Percentiles rank a stretch among this genome's conserved stretches.
These are phyloP conservation scores for Verticillium nubilum DNA, from an alignment of 2,329 filamentous ascomycete genomes.

Conservation along the genomic window DNA sequence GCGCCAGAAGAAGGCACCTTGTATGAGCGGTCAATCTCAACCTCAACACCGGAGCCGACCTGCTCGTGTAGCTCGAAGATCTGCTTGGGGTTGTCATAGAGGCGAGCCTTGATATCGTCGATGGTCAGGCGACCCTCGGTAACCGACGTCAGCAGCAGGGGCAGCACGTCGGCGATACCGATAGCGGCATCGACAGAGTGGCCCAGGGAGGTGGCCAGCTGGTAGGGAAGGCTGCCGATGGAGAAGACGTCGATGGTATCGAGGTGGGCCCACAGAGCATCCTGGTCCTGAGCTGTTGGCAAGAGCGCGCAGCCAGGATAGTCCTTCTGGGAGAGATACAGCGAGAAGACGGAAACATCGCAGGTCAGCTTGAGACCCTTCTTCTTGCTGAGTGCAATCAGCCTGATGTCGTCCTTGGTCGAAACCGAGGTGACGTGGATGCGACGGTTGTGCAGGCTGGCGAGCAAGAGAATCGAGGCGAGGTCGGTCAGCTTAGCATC, in stretches of 20 bases:
- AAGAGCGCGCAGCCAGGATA: constrained; percentile 62
- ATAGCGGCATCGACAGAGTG: constrained; percentile 51
- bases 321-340: constrained; percentile 69
- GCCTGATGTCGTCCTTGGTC: constrained; percentile 72
- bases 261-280: constrained; percentile 69
- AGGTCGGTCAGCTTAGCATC: constrained; percentile 77
- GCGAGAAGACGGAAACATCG: constrained; percentile 73
- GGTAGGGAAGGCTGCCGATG: constrained; percentile 72
- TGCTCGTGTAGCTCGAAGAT: constrained; percentile 83
- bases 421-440: constrained; percentile 77
- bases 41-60: constrained; percentile 64
- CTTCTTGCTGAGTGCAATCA: constrained; percentile 72
- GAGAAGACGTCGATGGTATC: constrained; percentile 73
- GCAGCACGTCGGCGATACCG: constrained; percentile 69
- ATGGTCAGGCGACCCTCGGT: constrained; percentile 67
- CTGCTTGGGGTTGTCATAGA: constrained; percentile 73
- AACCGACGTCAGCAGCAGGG: constrained; percentile 70
- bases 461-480: constrained; percentile 72
- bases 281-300: constrained; percentile 63
- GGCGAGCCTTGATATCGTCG: constrained; percentile 64
- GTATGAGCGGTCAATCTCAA: constrained; percentile 70
- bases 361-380: constrained; percentile 80
- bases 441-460: constrained; percentile 71
- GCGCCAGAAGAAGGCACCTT: constrained; percentile 42
- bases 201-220: constrained; percentile 56